Evolutionary conservation across 148 eudicot species (phyloP).

Genomic region (Agrostemma githago): DNA sequence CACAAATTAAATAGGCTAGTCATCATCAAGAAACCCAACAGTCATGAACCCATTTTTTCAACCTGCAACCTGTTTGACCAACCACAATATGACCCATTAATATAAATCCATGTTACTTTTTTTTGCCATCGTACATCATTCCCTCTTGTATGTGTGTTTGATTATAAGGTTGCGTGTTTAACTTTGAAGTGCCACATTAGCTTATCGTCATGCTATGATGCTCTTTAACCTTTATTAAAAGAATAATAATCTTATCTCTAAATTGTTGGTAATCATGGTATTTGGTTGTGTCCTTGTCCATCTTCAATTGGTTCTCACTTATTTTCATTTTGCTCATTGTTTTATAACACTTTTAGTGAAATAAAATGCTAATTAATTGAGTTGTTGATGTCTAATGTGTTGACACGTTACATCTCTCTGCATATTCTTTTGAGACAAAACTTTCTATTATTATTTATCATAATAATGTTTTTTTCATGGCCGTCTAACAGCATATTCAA

Average conservation of each 20-base stretch:
- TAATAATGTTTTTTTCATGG: no score
- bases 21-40: no score
- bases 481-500: no score
- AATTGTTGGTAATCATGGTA: constrained; percentile 15
- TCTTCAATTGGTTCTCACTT: constrained; percentile 1
- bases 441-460: background rate
- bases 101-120: constrained; percentile 13
- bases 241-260: constrained; percentile 16
- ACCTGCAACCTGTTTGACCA: no score
- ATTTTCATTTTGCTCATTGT: no score
- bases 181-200: constrained; percentile 17
- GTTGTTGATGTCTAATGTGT: constrained; percentile 21
- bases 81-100: no score
- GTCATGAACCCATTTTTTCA: no score
- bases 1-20: no score
- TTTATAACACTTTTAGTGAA: background rate
- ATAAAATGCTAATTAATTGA: constrained; percentile 18
- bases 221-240: constrained; percentile 18
- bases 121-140: no score
- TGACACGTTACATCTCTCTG: constrained; percentile 17
- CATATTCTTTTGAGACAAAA: background rate
- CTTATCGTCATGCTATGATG: constrained; percentile 21
- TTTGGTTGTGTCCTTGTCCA: background rate
- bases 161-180: background rate
- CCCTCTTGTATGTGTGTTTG: background rate